These are phyloP conservation scores for Begonia fuchsioides DNA, from an alignment of 306 rosid species.

Conservation along the genomic window DNA sequence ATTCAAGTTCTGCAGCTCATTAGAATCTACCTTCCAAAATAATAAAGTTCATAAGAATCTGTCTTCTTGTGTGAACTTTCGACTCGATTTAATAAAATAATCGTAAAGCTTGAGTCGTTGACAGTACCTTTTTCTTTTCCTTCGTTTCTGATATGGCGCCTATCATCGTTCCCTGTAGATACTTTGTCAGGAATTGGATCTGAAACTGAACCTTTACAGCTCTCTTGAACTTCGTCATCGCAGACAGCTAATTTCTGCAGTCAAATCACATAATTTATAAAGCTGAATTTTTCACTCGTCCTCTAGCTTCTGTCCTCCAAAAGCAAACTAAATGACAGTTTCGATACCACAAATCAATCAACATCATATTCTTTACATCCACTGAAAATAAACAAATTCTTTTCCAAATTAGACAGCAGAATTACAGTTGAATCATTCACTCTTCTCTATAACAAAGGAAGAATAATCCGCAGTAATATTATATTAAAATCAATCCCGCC, in stretches of 20 bases:
- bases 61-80: neutral
- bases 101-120: neutral
- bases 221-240: slow-evolving; percentile 36
- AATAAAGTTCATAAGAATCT: too few relatives aligned
- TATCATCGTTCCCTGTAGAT: slow-evolving; percentile 15
- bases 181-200: slow-evolving; percentile 36
- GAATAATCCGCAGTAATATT: too few relatives aligned
- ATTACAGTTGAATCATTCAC: neutral
- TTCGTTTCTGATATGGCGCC: slow-evolving; percentile 34
- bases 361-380: neutral
- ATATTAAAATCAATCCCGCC: too few relatives aligned
- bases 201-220: slow-evolving; percentile 60
- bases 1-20: too few relatives aligned
- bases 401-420: too few relatives aligned
- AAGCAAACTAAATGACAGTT: too few relatives aligned
- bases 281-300: neutral
- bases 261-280: slow-evolving; percentile 10
- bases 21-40: too few relatives aligned
- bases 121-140: slow-evolving; percentile 57
- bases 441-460: too few relatives aligned
- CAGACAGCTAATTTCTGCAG: slow-evolving; percentile 52
- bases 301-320: too few relatives aligned
- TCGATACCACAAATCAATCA: neutral
- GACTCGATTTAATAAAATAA: slow-evolving; percentile 15
- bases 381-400: too few relatives aligned